Evolutionary conservation across 129 eudicot genomes (phyloP).

Genomic region (Erigeron canadensis): DNA sequence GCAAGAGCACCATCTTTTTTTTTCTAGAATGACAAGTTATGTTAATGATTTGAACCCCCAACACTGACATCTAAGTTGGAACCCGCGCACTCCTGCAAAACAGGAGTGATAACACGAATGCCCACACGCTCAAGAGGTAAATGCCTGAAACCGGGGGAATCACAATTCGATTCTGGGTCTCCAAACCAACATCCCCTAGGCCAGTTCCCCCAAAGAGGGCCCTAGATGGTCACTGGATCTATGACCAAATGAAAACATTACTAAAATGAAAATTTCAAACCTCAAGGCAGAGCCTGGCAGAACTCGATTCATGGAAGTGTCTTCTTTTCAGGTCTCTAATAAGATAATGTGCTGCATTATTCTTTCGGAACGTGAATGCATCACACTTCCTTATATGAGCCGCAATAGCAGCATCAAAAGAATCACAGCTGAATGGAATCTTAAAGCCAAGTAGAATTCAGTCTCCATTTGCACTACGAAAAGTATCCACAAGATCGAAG

Average conservation of each 20-base stretch:
- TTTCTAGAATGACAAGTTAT: too few relatives aligned
- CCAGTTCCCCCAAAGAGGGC: too few relatives aligned
- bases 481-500: conserved; percentile 53
- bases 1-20: background rate
- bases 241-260: too few relatives aligned
- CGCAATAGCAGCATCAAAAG: conserved; percentile 97
- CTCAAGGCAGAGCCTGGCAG: conserved; percentile 42
- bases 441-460: conserved; percentile 32
- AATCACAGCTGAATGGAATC: conserved; percentile 69
- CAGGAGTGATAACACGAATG: too few relatives aligned
- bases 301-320: conserved; percentile 24
- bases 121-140: too few relatives aligned
- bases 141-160: too few relatives aligned
- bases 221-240: too few relatives aligned
- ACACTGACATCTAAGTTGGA: too few relatives aligned
- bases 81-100: too few relatives aligned
- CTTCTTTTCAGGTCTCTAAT: conserved; percentile 25
- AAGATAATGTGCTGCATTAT: conserved; percentile 18
- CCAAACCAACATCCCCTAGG: too few relatives aligned
- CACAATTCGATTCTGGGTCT: too few relatives aligned
- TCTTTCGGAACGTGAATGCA: conserved; percentile 73
- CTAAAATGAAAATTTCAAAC: conserved; percentile 38
- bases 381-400: conserved; percentile 79
- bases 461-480: conserved; percentile 34
- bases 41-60: too few relatives aligned